phyloP scores from a whole-genome alignment of 2,329 filamentous ascomycete species.

The Coniella vitis region DNA sequence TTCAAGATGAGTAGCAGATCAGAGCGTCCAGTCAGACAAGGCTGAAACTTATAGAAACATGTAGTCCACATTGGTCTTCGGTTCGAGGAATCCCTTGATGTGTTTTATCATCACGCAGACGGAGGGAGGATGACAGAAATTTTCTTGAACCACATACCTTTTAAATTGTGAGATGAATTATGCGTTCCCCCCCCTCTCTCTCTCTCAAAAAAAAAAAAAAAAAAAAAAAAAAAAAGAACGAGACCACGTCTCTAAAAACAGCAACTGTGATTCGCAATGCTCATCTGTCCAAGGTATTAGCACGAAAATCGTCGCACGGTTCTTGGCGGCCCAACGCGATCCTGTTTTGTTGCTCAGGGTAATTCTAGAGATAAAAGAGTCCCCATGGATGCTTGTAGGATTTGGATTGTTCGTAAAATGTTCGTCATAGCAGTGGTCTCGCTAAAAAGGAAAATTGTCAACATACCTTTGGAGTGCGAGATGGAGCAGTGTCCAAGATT shows the following conservation, averaged over 20 bases:
- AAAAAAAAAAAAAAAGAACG: too few species aligned
- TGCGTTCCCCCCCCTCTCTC: too few species aligned
- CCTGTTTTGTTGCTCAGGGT: conserved; percentile 43
- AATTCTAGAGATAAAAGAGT: conserved; percentile 45
- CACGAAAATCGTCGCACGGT: background rate
- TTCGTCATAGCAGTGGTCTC: conserved; percentile 35
- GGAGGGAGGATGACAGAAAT: conserved; percentile 16
- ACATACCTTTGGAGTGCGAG: conserved; percentile 23
- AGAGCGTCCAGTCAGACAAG: conserved; percentile 53
- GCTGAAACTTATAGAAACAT: conserved; percentile 56
- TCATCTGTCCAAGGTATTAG: conserved; percentile 6
- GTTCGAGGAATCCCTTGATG: conserved; percentile 63
- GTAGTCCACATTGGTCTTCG: conserved; percentile 58
- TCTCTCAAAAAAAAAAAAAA: too few species aligned
- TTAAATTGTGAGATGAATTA: conserved; percentile 21
- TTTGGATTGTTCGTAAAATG: conserved; percentile 54
- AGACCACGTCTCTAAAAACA: background rate
- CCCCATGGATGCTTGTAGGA: conserved; percentile 52
- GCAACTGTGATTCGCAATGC: conserved; percentile 4
- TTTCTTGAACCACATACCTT: conserved; percentile 37
- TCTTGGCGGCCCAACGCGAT: conserved; percentile 1
- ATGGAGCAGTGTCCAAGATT: conserved; percentile 7
- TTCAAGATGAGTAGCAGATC: conserved; percentile 17
- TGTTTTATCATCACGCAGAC: conserved; percentile 52
- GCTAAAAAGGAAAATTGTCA: conserved; percentile 4